phyloP scores from a whole-genome alignment of 257 asterid species.

The Solanum phureja region DNA sequence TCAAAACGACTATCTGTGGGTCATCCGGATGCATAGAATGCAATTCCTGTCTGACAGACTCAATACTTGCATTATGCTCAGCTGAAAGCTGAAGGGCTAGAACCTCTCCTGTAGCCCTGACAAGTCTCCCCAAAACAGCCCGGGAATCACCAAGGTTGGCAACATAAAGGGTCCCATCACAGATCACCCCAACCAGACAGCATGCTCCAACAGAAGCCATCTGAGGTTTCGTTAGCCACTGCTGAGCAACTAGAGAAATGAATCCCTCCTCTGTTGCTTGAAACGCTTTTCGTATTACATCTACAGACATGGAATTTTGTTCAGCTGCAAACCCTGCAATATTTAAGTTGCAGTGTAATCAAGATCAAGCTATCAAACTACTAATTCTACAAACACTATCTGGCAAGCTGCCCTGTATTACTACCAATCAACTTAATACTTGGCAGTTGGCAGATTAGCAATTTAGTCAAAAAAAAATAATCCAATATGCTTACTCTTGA shows the following conservation, averaged over 20 bases:
- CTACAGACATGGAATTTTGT: slow-evolving; percentile 37
- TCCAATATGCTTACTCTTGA: slow-evolving; percentile 21
- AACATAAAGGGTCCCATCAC: slow-evolving; percentile 28
- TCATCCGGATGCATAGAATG: slow-evolving; percentile 43
- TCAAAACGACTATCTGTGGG: slow-evolving; percentile 31
- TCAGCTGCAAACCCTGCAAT: slow-evolving; percentile 30
- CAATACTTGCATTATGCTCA: slow-evolving; percentile 43
- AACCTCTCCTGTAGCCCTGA: slow-evolving; percentile 36
- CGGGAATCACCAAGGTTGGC: slow-evolving; percentile 45
- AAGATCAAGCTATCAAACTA: background rate
- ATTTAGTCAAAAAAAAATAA: background rate
- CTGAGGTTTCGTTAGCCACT: slow-evolving; percentile 34
- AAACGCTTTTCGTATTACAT: slow-evolving; percentile 33
- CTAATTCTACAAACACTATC: background rate
- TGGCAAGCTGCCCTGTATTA: background rate
- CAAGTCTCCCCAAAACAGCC: slow-evolving; percentile 36
- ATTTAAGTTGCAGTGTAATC: background rate
- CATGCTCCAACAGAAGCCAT: slow-evolving; percentile 46
- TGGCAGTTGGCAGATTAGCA: background rate
- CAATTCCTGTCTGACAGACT: slow-evolving; percentile 37
- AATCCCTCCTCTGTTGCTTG: slow-evolving; percentile 46
- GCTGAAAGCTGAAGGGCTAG: slow-evolving; percentile 35
- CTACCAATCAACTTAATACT: background rate
- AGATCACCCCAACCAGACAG: slow-evolving; percentile 34
- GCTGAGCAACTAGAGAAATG: slow-evolving; percentile 23